Conservation (phyloP, 768 basidiomycete genomes). For the Xanthoconium stramineum region DNA sequence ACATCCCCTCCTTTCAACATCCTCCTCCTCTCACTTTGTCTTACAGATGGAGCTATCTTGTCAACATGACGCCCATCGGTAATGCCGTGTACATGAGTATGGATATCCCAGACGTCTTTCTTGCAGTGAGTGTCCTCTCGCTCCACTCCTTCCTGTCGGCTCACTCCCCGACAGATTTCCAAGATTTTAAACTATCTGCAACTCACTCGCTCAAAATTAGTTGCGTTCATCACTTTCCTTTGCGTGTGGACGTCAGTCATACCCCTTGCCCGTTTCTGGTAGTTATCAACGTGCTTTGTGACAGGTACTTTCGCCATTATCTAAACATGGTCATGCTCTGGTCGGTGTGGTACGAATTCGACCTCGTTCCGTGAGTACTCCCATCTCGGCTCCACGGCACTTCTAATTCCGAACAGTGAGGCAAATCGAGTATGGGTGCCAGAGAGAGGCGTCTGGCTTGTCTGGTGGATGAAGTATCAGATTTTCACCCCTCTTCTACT, state of each 20-base stretch:
- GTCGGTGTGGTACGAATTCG: conserved; percentile 81
- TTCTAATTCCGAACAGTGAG: conserved; percentile 39
- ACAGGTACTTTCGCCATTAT: conserved; percentile 91
- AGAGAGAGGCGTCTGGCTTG: conserved; percentile 64
- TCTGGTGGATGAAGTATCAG: conserved; percentile 77
- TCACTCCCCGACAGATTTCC: conserved; percentile 49
- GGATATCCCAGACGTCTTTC: conserved; percentile 90
- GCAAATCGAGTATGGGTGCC: conserved; percentile 55
- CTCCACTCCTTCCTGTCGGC: neutral
- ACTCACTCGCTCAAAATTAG: conserved; percentile 57
- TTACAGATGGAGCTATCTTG: conserved; percentile 75
- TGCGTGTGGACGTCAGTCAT: conserved; percentile 74
- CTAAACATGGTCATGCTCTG: conserved; percentile 82
- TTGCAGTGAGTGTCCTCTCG: conserved; percentile 57
- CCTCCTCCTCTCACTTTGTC: neutral
- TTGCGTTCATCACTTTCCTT: conserved; percentile 64
- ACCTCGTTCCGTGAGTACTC: conserved; percentile 65
- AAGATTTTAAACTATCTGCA: conserved; percentile 89
- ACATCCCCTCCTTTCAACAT: conserved; percentile 18
- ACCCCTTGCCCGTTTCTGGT: neutral
- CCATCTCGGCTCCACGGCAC: neutral
- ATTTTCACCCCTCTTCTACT: conserved; percentile 72
- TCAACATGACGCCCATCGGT: conserved; percentile 84
- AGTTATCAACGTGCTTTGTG: neutral
- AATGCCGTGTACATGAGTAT: conserved; percentile 93